A percentile compares a stretch with the other conserved stretches of the same genome.
Evolutionary conservation across 108 stramenopile species (phyloP).

Genomic region (Parmales sp.): DNA sequence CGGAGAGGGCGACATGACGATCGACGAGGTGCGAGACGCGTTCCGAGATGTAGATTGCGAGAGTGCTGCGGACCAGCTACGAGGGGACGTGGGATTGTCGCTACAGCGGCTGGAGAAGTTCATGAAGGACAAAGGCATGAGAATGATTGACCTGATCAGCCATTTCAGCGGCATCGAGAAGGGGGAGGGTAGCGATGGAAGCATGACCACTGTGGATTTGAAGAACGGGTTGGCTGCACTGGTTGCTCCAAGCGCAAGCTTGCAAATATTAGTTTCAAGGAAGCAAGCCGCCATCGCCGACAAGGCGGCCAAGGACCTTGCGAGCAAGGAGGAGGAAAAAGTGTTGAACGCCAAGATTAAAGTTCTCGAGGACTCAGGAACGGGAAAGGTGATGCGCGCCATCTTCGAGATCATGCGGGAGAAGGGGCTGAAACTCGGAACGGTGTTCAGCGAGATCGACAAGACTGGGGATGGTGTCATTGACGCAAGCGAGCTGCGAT

Average conservation of each 20-base stretch:
- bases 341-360: background rate
- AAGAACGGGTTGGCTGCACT: background rate
- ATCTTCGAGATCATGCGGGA: background rate
- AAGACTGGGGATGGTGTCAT: conserved; percentile 2
- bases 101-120: background rate
- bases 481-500: background rate
- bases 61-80: background rate
- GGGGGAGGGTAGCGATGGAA: background rate
- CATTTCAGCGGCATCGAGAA: background rate
- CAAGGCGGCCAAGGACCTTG: background rate
- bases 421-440: background rate
- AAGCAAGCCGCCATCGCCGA: background rate
- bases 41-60: background rate
- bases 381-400: background rate
- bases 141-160: background rate
- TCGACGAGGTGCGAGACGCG: conserved; percentile 5
- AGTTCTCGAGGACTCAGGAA: background rate
- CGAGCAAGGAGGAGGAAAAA: background rate
- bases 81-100: background rate
- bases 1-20: conserved; percentile 5
- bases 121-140: conserved; percentile 14
- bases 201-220: background rate
- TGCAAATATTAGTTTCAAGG: background rate
- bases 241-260: background rate
- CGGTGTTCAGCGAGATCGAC: conserved; percentile 4